phyloP scores from a whole-genome alignment of 371 early-diverging fungal genomes.

The Circinella minor region DNA sequence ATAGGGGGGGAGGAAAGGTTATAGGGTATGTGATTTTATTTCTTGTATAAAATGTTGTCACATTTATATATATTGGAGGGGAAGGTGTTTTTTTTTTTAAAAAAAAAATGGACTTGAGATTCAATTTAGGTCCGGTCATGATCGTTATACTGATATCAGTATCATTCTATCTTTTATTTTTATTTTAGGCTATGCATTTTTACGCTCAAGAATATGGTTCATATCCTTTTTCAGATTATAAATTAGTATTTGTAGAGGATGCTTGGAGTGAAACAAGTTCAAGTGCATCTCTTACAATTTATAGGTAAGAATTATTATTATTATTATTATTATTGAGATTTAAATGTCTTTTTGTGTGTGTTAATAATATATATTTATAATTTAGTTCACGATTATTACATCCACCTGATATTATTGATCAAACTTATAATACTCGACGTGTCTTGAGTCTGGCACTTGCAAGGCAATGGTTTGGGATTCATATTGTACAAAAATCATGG shows the following conservation, averaged over 20 bases:
- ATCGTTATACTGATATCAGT: conserved; percentile 2
- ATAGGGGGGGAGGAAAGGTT: too few species aligned
- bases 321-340: too few species aligned
- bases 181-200: conserved; percentile 74
- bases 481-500: conserved; percentile 81
- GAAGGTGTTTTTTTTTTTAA: too few species aligned
- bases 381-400: conserved; percentile 74
- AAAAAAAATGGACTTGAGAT: neutral
- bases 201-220: conserved; percentile 86
- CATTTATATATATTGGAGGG: too few species aligned
- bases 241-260: conserved; percentile 88
- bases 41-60: too few species aligned
- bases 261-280: conserved; percentile 66
- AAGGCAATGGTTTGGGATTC: conserved; percentile 93
- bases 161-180: neutral
- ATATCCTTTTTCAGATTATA: conserved; percentile 86
- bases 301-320: conserved; percentile 40
- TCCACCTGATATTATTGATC: conserved; percentile 82
- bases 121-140: neutral
- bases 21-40: too few species aligned
- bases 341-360: too few species aligned
- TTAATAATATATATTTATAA: neutral
- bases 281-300: conserved; percentile 73
- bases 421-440: conserved; percentile 80
- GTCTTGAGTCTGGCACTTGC: conserved; percentile 75